Evolutionary conservation across 306 rosid species (phyloP).

Genomic region (Gastrolobium villosum): DNA sequence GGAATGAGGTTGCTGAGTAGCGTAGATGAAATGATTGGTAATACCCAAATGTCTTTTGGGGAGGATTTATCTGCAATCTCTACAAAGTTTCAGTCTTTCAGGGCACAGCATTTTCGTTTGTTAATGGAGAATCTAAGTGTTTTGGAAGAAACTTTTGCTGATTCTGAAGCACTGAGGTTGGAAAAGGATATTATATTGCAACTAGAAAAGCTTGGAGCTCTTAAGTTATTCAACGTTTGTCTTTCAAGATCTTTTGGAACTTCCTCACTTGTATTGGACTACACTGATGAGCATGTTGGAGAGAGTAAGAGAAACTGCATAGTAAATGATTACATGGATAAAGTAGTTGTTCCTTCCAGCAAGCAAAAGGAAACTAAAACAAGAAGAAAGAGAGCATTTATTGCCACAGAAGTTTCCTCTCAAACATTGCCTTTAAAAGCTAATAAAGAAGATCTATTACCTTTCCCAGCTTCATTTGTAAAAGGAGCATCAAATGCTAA

Average conservation of each 20-base stretch:
- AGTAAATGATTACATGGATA: conserved; percentile 40
- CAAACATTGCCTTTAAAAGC: conserved; percentile 46
- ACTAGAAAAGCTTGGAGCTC: conserved; percentile 82
- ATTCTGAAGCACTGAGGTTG: conserved; percentile 67
- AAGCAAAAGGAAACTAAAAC: conserved; percentile 63
- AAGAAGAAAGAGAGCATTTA: conserved; percentile 53
- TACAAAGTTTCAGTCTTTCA: conserved; percentile 49
- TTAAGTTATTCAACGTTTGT: conserved; percentile 66
- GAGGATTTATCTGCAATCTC: conserved; percentile 42
- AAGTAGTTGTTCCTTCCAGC: conserved; percentile 62
- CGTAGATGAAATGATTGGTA: conserved; percentile 46
- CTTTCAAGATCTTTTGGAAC: conserved; percentile 63
- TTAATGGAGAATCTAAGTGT: conserved; percentile 78
- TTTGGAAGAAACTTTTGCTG: conserved; percentile 79
- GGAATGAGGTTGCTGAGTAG: conserved; percentile 53
- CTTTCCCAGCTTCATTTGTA: conserved; percentile 48
- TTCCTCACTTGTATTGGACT: conserved; percentile 56
- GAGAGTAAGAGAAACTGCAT: conserved; percentile 47
- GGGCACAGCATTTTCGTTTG: conserved; percentile 62
- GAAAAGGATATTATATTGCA: conserved; percentile 71
- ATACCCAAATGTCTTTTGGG: conserved; percentile 48
- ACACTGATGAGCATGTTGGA: conserved; percentile 44
- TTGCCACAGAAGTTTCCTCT: conserved; percentile 42
- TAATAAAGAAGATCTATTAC: conserved; percentile 42
- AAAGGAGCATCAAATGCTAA: conserved; percentile 59